Conservation (phyloP, 1,284 basidiomycete genomes). For the Schizophyllum amplum region DNA sequence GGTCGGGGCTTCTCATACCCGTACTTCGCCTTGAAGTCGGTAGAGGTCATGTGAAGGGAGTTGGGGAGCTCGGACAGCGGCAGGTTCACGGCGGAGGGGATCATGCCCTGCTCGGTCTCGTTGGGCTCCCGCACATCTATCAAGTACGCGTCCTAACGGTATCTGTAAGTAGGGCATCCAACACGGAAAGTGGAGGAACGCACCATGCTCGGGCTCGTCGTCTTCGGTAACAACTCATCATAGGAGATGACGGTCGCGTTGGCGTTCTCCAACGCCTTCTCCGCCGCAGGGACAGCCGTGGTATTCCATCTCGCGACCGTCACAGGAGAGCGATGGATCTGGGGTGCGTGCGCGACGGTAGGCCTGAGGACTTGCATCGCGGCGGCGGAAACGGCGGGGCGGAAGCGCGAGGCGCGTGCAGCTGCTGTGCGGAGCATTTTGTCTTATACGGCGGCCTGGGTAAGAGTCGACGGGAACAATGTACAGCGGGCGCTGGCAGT, state of each 20-base stretch:
- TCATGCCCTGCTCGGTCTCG: constrained; percentile 90
- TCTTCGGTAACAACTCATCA: constrained; percentile 67
- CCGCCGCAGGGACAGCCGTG: background rate
- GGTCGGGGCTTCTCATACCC: constrained; percentile 80
- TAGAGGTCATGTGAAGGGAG: constrained; percentile 56
- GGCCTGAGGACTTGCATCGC: background rate
- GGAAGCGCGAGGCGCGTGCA: background rate
- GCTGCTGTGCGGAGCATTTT: background rate
- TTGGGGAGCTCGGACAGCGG: constrained; percentile 77
- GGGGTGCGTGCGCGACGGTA: background rate
- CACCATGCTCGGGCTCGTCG: constrained; percentile 75
- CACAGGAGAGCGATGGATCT: background rate
- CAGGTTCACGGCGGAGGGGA: constrained; percentile 92
- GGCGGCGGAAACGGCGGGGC: background rate
- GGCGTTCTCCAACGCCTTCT: background rate
- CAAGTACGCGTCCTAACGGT: constrained; percentile 58
- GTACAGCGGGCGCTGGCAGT: background rate
- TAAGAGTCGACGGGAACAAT: no score
- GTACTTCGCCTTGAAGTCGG: constrained; percentile 60
- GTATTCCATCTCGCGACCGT: background rate
- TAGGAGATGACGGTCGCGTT: constrained; percentile 66
- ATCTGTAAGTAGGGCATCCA: background rate
- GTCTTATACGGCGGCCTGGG: background rate
- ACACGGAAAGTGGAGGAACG: constrained; percentile 20
- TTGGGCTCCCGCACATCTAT: constrained; percentile 93